These are phyloP conservation scores for Nepenthes alata DNA, from an alignment of 179 eudicot species.

Conservation along the genomic window DNA sequence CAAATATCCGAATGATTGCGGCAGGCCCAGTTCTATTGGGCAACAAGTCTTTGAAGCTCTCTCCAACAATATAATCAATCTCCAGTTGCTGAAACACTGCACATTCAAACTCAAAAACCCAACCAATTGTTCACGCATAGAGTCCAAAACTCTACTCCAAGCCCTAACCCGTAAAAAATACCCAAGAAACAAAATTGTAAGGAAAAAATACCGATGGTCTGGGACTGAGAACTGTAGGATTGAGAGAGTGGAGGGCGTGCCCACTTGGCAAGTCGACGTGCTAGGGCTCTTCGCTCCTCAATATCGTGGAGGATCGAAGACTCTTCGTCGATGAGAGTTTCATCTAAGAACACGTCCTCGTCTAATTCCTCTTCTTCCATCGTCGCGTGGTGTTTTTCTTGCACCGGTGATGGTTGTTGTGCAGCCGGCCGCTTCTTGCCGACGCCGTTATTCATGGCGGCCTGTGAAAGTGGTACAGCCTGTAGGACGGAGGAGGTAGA, in stretches of 20 bases:
- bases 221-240: constrained; percentile 28
- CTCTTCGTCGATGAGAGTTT: constrained; percentile 51
- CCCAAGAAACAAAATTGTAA: background rate
- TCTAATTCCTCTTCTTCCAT: constrained; percentile 76
- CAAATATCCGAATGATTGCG: constrained; percentile 80
- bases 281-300: constrained; percentile 38
- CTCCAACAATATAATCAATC: constrained; percentile 81
- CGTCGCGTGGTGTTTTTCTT: constrained; percentile 33
- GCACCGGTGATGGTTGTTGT: constrained; percentile 17
- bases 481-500: background rate
- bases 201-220: constrained; percentile 32
- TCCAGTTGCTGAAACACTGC: constrained; percentile 92
- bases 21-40: constrained; percentile 61
- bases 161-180: constrained; percentile 9
- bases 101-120: constrained; percentile 1
- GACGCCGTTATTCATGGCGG: constrained; percentile 36
- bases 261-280: constrained; percentile 66
- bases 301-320: constrained; percentile 43
- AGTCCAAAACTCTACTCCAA: background rate
- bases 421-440: constrained; percentile 39
- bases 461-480: background rate
- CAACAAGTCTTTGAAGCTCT: constrained; percentile 52
- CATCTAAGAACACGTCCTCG: constrained; percentile 73
- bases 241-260: constrained; percentile 51
- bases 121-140: constrained; percentile 6